phyloP scores from a whole-genome alignment of 2,329 filamentous ascomycete species.

The Aschersonia sp. region DNA sequence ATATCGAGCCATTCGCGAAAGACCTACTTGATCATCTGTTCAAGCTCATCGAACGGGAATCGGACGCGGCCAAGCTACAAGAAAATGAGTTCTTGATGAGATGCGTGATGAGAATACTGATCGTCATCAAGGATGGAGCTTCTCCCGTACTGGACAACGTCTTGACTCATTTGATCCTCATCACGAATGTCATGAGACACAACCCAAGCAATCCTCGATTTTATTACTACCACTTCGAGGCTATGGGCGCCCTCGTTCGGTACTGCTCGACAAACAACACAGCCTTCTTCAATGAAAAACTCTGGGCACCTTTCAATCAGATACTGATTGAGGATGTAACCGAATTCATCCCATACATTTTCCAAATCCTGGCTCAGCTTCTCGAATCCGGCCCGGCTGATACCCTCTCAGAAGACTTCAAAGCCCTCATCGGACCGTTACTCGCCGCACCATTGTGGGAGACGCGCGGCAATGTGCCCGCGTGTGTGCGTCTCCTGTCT shows the following conservation, averaged over 20 bases:
- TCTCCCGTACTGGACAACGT: constrained; percentile 61
- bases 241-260: constrained; percentile 72
- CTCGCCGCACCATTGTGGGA: constrained; percentile 81
- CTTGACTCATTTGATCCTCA: constrained; percentile 72
- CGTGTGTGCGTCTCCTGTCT: constrained; percentile 69
- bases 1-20: constrained; percentile 70
- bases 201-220: constrained; percentile 97
- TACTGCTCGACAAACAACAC: constrained; percentile 52
- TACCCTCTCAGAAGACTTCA: constrained; percentile 70
- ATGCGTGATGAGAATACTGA: constrained; percentile 93
- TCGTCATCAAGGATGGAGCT: constrained; percentile 79
- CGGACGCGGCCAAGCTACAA: constrained; percentile 80
- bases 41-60: constrained; percentile 74
- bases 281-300: constrained; percentile 59
- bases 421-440: constrained; percentile 62
- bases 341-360: constrained; percentile 95
- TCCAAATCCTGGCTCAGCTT: constrained; percentile 85
- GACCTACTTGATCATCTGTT: constrained; percentile 85
- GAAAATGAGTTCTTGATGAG: constrained; percentile 99
- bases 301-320: constrained; percentile 72
- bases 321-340: constrained; percentile 74
- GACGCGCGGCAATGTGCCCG: constrained; percentile 82
- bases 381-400: constrained; percentile 73
- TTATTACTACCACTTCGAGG: constrained; percentile 98
- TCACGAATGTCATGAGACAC: constrained; percentile 80